These are phyloP conservation scores for Penicillium concentricum DNA, from an alignment of 2,329 filamentous ascomycete genomes.

Conservation along the genomic window DNA sequence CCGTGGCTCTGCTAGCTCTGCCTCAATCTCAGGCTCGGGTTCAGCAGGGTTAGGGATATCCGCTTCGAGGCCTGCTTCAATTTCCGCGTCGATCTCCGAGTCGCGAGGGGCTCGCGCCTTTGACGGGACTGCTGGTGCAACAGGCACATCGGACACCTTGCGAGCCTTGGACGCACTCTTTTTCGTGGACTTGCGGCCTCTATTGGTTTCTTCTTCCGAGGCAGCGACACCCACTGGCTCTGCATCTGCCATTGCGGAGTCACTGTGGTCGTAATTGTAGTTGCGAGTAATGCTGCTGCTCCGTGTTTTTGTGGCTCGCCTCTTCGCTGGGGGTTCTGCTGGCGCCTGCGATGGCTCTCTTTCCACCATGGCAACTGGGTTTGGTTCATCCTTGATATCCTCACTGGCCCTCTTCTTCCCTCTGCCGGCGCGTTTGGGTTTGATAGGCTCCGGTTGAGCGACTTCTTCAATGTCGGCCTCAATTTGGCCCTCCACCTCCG, in stretches of 20 bases:
- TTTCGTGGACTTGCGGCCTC: conserved; percentile 42
- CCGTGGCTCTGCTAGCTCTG: conserved; percentile 28
- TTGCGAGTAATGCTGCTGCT: conserved; percentile 48
- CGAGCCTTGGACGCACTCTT: conserved; percentile 46
- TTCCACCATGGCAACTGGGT: conserved; percentile 13
- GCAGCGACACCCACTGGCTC: conserved; percentile 19
- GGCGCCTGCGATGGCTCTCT: conserved; percentile 20
- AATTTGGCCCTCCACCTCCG: conserved; percentile 44
- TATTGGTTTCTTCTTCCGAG: conserved; percentile 43
- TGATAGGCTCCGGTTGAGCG: conserved; percentile 31
- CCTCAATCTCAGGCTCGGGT: conserved; percentile 23
- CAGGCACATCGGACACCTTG: conserved; percentile 51
- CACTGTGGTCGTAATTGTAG: conserved; percentile 27
- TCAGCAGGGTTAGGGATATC: conserved; percentile 55
- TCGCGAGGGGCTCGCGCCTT: conserved; percentile 56
- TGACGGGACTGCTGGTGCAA: conserved; percentile 48
- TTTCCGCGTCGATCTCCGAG: conserved; percentile 64
- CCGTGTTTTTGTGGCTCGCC: conserved; percentile 55
- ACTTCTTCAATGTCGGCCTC: conserved; percentile 31
- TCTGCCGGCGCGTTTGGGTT: conserved; percentile 36
- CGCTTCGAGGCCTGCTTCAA: conserved; percentile 64
- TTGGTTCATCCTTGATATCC: conserved; percentile 43
- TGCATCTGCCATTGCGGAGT: conserved; percentile 41
- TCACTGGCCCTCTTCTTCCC: conserved; percentile 66
- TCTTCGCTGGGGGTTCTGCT: conserved; percentile 54